Evolutionary conservation across 2,329 filamentous ascomycete genomes (phyloP).

Genomic region (Nemania abortiva): DNA sequence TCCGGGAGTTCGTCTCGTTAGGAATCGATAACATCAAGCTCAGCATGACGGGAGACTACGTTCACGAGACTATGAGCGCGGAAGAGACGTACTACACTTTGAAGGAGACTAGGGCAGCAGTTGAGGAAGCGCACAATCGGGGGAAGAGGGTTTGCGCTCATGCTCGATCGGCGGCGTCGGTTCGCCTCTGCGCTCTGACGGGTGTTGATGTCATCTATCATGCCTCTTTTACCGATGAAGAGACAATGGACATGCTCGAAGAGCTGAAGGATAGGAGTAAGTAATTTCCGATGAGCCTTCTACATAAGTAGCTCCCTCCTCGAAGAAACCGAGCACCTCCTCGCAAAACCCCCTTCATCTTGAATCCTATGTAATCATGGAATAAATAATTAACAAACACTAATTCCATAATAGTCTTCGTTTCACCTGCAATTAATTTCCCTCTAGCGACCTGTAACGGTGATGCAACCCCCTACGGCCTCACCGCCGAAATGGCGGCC

Average conservation of each 20-base stretch:
- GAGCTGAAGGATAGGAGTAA: conserved; percentile 50
- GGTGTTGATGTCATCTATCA: conserved; percentile 63
- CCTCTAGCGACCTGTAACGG: conserved; percentile 34
- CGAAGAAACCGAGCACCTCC: no score
- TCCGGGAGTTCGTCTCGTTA: conserved; percentile 51
- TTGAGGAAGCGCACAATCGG: conserved; percentile 60
- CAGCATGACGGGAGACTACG: conserved; percentile 53
- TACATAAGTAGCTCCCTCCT: no score
- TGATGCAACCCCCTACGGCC: conserved; percentile 54
- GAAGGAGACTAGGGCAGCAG: conserved; percentile 61
- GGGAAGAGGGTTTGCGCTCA: conserved; percentile 58
- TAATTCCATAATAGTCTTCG: conserved; percentile 49
- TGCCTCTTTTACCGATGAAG: conserved; percentile 58
- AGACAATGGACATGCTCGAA: conserved; percentile 56
- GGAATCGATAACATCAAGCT: conserved; percentile 58
- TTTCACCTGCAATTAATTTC: conserved; percentile 59
- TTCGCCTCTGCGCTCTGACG: conserved; percentile 58
- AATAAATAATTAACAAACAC: background rate
- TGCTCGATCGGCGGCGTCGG: conserved; percentile 58
- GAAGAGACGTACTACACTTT: conserved; percentile 57
- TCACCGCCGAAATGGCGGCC: conserved; percentile 57
- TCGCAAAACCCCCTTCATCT: no score
- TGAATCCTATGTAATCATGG: no score
- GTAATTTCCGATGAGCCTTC: conserved; percentile 8
- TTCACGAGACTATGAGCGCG: conserved; percentile 39